A percentile compares a stretch with the other conserved stretches of the same genome.
phyloP scores from a whole-genome alignment of 225 moss, liverwort and hornwort genomes.

The Straminergon stramineum region DNA sequence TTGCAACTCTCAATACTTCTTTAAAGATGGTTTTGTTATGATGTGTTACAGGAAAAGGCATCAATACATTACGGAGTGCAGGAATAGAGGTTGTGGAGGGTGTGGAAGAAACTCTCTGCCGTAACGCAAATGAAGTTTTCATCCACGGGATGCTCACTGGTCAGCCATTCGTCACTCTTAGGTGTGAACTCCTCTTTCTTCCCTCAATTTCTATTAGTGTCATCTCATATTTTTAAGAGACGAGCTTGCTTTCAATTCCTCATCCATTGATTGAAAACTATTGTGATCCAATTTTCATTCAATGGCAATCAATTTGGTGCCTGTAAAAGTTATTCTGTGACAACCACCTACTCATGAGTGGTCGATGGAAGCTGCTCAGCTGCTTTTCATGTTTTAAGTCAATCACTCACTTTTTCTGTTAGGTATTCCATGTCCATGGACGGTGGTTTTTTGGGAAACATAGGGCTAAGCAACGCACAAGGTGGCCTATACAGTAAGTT shows the following conservation, averaged over 20 bases:
- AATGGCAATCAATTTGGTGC: not conserved
- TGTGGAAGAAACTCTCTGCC: slow-evolving; percentile 78
- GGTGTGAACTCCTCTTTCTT: slow-evolving; percentile 27
- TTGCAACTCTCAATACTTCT: not conserved
- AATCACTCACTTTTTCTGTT: not conserved
- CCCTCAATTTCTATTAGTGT: not conserved
- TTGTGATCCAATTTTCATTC: not conserved
- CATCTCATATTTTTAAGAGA: not conserved
- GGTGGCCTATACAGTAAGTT: slow-evolving; percentile 64
- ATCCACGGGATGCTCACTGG: slow-evolving; percentile 69
- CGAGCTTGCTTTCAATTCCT: not conserved
- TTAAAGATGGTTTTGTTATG: not conserved
- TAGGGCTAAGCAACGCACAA: slow-evolving; percentile 19
- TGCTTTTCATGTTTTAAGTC: not conserved
- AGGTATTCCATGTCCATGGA: slow-evolving; percentile 92
- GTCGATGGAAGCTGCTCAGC: not conserved
- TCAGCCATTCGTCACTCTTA: slow-evolving; percentile 77
- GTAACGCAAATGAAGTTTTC: slow-evolving; percentile 59
- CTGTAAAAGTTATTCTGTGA: not conserved
- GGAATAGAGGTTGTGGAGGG: slow-evolving; percentile 85
- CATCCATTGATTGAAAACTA: not conserved
- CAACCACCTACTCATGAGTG: not conserved
- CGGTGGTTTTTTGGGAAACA: slow-evolving; percentile 53
- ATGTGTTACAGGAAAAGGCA: slow-evolving; percentile 50
- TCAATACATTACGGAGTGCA: slow-evolving; percentile 55